Evolutionary conservation across 352 stramenopile genomes (phyloP).

Genomic region (Aphanomyces euteiches): DNA sequence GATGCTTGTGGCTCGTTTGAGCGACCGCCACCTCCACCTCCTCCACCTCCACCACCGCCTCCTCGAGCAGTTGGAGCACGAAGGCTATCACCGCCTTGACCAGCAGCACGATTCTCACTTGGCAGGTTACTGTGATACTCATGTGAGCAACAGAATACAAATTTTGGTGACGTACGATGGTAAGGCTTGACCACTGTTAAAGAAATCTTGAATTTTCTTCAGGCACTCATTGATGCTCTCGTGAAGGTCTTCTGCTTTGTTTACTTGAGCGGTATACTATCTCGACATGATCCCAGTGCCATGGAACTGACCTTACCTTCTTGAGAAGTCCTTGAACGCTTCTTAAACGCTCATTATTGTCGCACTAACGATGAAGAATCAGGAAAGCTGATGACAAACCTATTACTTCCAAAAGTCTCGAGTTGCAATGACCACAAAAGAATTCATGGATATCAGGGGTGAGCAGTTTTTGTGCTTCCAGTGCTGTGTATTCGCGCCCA

Average conservation of each 20-base stretch:
- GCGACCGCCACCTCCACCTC: conserved; percentile 41
- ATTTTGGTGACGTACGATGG: conserved; percentile 44
- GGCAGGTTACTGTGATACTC: conserved; percentile 56
- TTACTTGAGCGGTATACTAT: conserved; percentile 87
- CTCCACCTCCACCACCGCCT: conserved; percentile 44
- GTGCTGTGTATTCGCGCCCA: conserved; percentile 79
- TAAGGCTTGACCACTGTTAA: conserved; percentile 68
- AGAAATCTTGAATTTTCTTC: conserved; percentile 69
- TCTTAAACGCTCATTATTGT: conserved; percentile 79
- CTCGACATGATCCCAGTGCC: conserved; percentile 3
- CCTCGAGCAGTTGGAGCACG: conserved; percentile 38
- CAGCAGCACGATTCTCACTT: conserved; percentile 79
- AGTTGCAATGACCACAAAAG: conserved; percentile 82
- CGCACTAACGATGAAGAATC: conserved; percentile 41
- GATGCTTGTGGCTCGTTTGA: conserved; percentile 18
- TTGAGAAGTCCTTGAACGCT: conserved; percentile 72
- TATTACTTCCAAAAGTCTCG: conserved; percentile 62
- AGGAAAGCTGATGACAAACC: background rate
- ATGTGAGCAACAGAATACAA: background rate
- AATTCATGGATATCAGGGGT: conserved; percentile 83
- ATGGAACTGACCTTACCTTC: conserved; percentile 43
- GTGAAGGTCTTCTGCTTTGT: conserved; percentile 76
- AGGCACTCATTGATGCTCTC: conserved; percentile 84
- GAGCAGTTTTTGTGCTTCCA: conserved; percentile 77
- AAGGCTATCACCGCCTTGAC: conserved; percentile 64